phyloP scores from a whole-genome alignment of 2,329 filamentous ascomycete species.

The Aspergillus uvarum region DNA sequence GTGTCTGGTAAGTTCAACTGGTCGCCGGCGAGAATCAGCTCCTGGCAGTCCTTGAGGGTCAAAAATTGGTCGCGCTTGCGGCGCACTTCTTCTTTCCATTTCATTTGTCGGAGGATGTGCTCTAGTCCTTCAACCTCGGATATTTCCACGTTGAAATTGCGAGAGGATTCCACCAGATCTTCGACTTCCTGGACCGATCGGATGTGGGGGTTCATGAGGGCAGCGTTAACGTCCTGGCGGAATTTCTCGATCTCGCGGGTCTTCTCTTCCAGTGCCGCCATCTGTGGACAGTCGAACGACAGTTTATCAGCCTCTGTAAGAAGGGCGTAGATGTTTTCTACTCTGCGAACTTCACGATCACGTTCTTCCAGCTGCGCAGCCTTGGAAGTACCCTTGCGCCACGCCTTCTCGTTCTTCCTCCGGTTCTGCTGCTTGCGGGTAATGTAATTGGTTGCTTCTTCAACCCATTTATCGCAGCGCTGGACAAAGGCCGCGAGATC shows the following conservation, averaged over 20 bases:
- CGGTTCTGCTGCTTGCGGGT: constrained; percentile 97
- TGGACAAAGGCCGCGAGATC: constrained; percentile 88
- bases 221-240: constrained; percentile 70
- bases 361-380: constrained; percentile 80
- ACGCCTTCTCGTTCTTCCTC: constrained; percentile 87
- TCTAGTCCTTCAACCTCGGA: constrained; percentile 83
- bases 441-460: constrained; percentile 94
- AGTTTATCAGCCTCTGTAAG: constrained; percentile 80
- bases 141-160: constrained; percentile 85
- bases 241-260: constrained; percentile 82
- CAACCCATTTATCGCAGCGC: constrained; percentile 95
- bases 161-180: constrained; percentile 85
- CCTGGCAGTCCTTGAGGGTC: constrained; percentile 73
- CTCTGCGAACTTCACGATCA: constrained; percentile 79
- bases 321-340: constrained; percentile 83
- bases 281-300: constrained; percentile 91
- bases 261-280: constrained; percentile 79
- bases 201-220: constrained; percentile 64
- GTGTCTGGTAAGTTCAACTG: constrained; percentile 75
- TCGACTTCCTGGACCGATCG: constrained; percentile 75
- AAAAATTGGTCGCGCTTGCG: constrained; percentile 65
- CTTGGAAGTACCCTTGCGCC: constrained; percentile 70
- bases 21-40: constrained; percentile 74
- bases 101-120: constrained; percentile 76
- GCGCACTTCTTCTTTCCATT: constrained; percentile 80